Conservation (phyloP, 805 yeast species). For the Metschnikowia peoriensis region DNA sequence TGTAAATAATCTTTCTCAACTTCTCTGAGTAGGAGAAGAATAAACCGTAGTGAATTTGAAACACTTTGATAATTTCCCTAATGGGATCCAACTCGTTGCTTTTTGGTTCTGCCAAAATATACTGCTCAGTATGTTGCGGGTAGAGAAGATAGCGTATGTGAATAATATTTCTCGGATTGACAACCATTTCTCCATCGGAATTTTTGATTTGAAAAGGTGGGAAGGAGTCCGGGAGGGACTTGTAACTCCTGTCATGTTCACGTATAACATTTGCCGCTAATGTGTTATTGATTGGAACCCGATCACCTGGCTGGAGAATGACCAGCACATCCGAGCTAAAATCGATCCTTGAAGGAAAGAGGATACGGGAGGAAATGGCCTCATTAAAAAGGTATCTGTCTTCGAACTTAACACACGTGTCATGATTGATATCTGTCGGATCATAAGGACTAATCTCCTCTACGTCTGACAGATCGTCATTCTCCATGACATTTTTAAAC, state of each 20-base stretch:
- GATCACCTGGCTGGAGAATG: constrained; percentile 20
- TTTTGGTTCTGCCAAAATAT: constrained; percentile 48
- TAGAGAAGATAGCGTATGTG: constrained; percentile 31
- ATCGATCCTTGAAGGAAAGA: constrained; percentile 11
- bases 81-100: constrained; percentile 61
- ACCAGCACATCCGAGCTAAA: constrained; percentile 14
- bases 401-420: constrained; percentile 26
- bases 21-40: constrained; percentile 39
- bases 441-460: constrained; percentile 39
- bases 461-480: constrained; percentile 24
- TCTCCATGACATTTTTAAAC: constrained; percentile 17
- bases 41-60: constrained; percentile 40
- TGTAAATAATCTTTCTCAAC: constrained; percentile 29
- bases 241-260: constrained; percentile 29
- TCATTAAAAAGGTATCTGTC: constrained; percentile 33
- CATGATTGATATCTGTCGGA: constrained; percentile 36
- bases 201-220: constrained; percentile 30
- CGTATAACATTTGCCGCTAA: constrained; percentile 32
- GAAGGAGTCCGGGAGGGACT: constrained; percentile 33
- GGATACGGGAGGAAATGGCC: constrained; percentile 22
- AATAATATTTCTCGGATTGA: constrained; percentile 30
- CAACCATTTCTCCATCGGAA: constrained; percentile 10
- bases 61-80: constrained; percentile 53
- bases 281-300: constrained; percentile 27
- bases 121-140: constrained; percentile 49